Conservation (phyloP, 768 basidiomycete genomes). For the Rhodocollybia butyracea region DNA sequence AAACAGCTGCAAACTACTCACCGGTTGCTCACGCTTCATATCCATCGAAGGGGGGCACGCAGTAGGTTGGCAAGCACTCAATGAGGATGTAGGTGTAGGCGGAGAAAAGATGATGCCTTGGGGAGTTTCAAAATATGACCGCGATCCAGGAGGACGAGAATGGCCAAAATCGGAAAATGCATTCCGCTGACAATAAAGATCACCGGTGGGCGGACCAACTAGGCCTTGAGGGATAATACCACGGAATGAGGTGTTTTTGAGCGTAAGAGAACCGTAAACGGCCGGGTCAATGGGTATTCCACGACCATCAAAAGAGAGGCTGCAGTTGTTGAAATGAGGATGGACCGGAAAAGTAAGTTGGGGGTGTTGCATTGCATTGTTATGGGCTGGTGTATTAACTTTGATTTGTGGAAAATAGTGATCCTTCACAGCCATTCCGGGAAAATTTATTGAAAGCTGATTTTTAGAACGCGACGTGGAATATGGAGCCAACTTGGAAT, state of each 20-base stretch:
- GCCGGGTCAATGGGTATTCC: constrained; percentile 42
- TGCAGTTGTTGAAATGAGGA: constrained; percentile 46
- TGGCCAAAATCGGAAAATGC: constrained; percentile 59
- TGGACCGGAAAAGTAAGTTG: constrained; percentile 31
- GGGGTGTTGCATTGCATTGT: constrained; percentile 25
- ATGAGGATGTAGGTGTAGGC: constrained; percentile 50
- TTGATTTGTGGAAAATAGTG: constrained; percentile 41
- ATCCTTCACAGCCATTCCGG: constrained; percentile 61
- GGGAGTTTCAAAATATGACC: constrained; percentile 56
- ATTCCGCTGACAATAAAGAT: constrained; percentile 46
- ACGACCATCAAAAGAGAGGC: constrained; percentile 52
- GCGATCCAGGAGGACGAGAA: constrained; percentile 46
- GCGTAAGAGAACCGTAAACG: constrained; percentile 46
- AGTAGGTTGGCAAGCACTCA: constrained; percentile 48
- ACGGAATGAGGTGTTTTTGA: constrained; percentile 48
- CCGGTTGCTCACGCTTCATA: constrained; percentile 60
- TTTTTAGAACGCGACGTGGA: background rate
- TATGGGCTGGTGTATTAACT: constrained; percentile 20
- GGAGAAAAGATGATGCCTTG: constrained; percentile 61
- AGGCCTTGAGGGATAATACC: constrained; percentile 37
- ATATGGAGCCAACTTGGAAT: constrained; percentile 28
- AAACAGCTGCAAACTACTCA: constrained; percentile 26
- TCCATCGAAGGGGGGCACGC: constrained; percentile 38
- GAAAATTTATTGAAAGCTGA: constrained; percentile 41
- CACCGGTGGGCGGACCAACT: constrained; percentile 37